These are phyloP conservation scores for Solanum etuberosum DNA, from an alignment of 257 asterid species.

Conservation along the genomic window DNA sequence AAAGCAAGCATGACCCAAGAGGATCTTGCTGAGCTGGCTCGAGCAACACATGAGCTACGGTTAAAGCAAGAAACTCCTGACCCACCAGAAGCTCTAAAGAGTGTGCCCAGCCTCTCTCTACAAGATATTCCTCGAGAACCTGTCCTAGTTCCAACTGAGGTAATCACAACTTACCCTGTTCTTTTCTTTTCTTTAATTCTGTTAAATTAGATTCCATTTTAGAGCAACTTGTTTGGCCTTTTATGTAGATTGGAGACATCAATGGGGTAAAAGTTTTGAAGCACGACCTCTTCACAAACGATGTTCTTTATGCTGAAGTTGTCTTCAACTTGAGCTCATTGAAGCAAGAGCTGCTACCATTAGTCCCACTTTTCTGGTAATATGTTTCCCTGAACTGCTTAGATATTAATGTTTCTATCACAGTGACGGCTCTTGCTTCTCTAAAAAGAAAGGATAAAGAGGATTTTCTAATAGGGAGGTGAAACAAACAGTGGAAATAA, in stretches of 20 bases:
- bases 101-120: constrained; percentile 82
- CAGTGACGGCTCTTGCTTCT: neutral
- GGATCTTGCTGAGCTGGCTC: constrained; percentile 98
- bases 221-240: constrained; percentile 6
- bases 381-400: constrained; percentile 9
- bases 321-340: constrained; percentile 84
- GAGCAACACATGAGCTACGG: constrained; percentile 80
- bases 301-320: constrained; percentile 90
- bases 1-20: constrained; percentile 80
- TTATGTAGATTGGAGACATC: constrained; percentile 64
- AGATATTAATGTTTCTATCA: neutral
- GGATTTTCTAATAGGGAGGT: neutral
- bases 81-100: constrained; percentile 88
- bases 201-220: constrained; percentile 6
- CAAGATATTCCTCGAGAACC: constrained; percentile 89
- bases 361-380: constrained; percentile 97
- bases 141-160: constrained; percentile 73
- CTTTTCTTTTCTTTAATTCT: neutral
- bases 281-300: constrained; percentile 95
- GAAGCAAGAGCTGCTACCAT: constrained; percentile 88
- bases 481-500: neutral
- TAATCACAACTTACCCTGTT: constrained; percentile 11
- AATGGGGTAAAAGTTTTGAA: constrained; percentile 66
- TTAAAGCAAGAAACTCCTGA: constrained; percentile 97
- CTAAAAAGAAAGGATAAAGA: neutral